phyloP scores from a whole-genome alignment of 2,329 filamentous ascomycete genomes.

The Fusarium veterinarium region DNA sequence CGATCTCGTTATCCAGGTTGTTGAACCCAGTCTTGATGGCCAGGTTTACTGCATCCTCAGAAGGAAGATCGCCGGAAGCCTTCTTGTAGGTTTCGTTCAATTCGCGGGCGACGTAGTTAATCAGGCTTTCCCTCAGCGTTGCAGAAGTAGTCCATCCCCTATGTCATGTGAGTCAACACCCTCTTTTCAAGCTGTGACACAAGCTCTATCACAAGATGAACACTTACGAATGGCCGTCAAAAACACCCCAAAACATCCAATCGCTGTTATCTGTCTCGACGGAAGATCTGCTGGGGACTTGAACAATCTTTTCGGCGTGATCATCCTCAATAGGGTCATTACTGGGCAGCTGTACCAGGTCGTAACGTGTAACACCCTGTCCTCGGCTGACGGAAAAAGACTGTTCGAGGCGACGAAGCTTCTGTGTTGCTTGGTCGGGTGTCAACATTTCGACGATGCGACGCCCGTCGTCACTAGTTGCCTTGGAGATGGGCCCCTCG shows the following conservation, averaged over 20 bases:
- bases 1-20: slow-evolving; percentile 91
- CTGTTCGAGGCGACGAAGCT: slow-evolving; percentile 88
- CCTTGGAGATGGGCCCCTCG: slow-evolving; percentile 88
- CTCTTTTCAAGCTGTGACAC: neutral
- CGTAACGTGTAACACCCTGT: slow-evolving; percentile 91
- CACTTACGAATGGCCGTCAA: slow-evolving; percentile 92
- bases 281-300: slow-evolving; percentile 74
- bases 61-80: slow-evolving; percentile 70
- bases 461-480: slow-evolving; percentile 83
- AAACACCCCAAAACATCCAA: slow-evolving; percentile 99
- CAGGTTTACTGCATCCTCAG: slow-evolving; percentile 82
- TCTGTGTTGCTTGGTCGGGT: slow-evolving; percentile 91
- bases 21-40: slow-evolving; percentile 95
- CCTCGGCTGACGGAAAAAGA: slow-evolving; percentile 92
- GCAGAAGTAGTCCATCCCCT: slow-evolving; percentile 99
- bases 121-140: slow-evolving; percentile 90
- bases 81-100: slow-evolving; percentile 92
- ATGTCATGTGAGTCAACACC: slow-evolving; percentile 27
- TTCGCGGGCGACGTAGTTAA: slow-evolving; percentile 92
- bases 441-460: slow-evolving; percentile 96
- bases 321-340: slow-evolving; percentile 99
- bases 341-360: slow-evolving; percentile 92
- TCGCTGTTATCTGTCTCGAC: slow-evolving; percentile 71
- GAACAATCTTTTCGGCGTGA: slow-evolving; percentile 97
- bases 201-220: neutral